phyloP scores from a whole-genome alignment of 306 rosid species.

The Medicago arabica region DNA sequence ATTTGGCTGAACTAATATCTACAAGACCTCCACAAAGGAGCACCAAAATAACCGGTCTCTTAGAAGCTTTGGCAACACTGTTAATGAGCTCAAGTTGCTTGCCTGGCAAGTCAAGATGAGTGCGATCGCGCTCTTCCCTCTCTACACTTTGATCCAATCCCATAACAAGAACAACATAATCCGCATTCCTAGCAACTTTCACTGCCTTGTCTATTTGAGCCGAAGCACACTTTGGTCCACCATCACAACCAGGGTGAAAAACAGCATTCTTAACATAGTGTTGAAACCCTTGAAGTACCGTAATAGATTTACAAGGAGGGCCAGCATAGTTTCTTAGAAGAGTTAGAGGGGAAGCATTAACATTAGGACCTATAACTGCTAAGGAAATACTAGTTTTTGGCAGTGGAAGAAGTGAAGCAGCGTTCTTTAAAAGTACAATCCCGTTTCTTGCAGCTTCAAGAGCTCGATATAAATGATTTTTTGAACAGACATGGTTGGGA shows the following conservation, averaged over 20 bases:
- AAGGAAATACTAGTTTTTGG: constrained; percentile 59
- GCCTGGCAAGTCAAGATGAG: constrained; percentile 70
- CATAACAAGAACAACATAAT: constrained; percentile 81
- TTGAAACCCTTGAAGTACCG: constrained; percentile 66
- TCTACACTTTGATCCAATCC: constrained; percentile 86
- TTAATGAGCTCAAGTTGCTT: constrained; percentile 71
- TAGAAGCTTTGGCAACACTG: constrained; percentile 73
- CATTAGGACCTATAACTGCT: constrained; percentile 89
- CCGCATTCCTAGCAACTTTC: constrained; percentile 56
- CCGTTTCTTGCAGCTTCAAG: constrained; percentile 91
- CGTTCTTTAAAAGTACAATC: constrained; percentile 88
- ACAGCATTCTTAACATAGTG: constrained; percentile 54
- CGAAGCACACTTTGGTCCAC: constrained; percentile 56
- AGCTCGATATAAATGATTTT: constrained; percentile 67
- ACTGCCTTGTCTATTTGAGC: constrained; percentile 66
- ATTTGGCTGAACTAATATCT: constrained; percentile 76
- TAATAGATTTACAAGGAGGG: constrained; percentile 68
- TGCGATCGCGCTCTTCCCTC: constrained; percentile 74
- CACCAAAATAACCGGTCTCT: constrained; percentile 75
- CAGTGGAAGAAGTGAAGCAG: constrained; percentile 69
- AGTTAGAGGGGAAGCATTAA: constrained; percentile 54
- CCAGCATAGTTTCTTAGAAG: constrained; percentile 89
- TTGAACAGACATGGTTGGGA: constrained; percentile 68
- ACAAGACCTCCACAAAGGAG: constrained; percentile 85
- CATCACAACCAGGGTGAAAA: constrained; percentile 72